Percentiles rank a stretch among this genome's conserved stretches.
These are phyloP conservation scores for Brettanomyces custersianus DNA, from an alignment of 805 yeast species.

Conservation along the genomic window DNA sequence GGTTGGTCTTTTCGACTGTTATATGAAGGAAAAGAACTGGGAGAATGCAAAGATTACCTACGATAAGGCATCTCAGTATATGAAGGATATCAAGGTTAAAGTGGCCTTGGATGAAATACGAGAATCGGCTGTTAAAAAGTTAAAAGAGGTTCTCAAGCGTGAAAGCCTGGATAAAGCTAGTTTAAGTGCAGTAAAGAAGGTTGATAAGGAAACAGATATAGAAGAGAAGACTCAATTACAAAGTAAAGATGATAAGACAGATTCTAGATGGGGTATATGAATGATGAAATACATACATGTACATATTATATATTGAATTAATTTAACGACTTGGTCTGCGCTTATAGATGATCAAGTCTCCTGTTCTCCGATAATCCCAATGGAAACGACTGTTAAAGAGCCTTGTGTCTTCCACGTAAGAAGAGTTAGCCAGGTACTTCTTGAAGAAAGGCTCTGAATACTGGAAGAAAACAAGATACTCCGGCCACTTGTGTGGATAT, in stretches of 20 bases:
- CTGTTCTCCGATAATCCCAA: slow-evolving; percentile 76
- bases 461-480: slow-evolving; percentile 65
- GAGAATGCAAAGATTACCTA: slow-evolving; percentile 29
- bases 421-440: slow-evolving; percentile 26
- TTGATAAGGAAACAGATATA: background rate
- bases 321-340: no score
- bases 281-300: background rate
- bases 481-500: slow-evolving; percentile 53
- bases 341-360: slow-evolving; percentile 71
- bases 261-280: background rate
- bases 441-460: slow-evolving; percentile 41
- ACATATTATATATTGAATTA: background rate
- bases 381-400: slow-evolving; percentile 76
- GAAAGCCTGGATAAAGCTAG: background rate
- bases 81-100: slow-evolving; percentile 8
- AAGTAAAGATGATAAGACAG: slow-evolving; percentile 1
- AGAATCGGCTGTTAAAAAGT: slow-evolving; percentile 6
- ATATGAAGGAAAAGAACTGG: slow-evolving; percentile 29
- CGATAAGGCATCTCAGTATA: slow-evolving; percentile 18
- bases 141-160: slow-evolving; percentile 5
- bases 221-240: background rate
- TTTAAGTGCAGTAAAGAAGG: background rate
- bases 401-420: slow-evolving; percentile 39
- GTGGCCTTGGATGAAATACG: slow-evolving; percentile 13
- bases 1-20: slow-evolving; percentile 62